Conservation (phyloP, 768 basidiomycete genomes). For the Cyclocybe aegerita region DNA sequence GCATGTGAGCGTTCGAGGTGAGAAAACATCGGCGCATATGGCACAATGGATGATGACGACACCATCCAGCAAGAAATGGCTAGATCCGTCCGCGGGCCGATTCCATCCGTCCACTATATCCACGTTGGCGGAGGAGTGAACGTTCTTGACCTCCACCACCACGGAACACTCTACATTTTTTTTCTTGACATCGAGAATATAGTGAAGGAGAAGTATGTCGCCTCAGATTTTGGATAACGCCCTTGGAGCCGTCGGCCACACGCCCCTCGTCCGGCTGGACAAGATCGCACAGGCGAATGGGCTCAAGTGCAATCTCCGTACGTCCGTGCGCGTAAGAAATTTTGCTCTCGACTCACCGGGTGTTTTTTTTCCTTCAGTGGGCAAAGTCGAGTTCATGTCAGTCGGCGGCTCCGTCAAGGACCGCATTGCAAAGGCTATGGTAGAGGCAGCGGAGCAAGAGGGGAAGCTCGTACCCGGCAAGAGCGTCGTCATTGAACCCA, state of each 20-base stretch:
- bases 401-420: constrained; percentile 96
- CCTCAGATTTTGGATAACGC: constrained; percentile 70
- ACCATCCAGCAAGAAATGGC: no score
- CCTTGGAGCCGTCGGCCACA: constrained; percentile 85
- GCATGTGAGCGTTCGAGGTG: no score
- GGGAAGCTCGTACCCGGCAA: constrained; percentile 84
- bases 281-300: constrained; percentile 72
- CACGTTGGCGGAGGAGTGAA: no score
- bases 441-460: constrained; percentile 88
- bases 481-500: constrained; percentile 94
- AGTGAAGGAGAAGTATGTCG: constrained; percentile 21
- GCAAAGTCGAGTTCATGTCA: constrained; percentile 87
- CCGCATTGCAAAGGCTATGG: constrained; percentile 94
- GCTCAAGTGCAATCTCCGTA: constrained; percentile 87
- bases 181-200: constrained; percentile 7
- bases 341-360: not conserved
- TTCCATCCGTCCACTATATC: no score
- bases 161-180: not conserved
- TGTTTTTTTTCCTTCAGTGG: constrained; percentile 49
- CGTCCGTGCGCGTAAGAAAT: constrained; percentile 27
- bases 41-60: no score
- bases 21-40: no score
- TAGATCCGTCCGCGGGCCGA: no score
- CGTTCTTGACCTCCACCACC: not conserved
- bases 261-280: constrained; percentile 86